Evolutionary conservation across 2,329 filamentous ascomycete species (phyloP).

Genomic region (Colletotrichum orchidophilum): DNA sequence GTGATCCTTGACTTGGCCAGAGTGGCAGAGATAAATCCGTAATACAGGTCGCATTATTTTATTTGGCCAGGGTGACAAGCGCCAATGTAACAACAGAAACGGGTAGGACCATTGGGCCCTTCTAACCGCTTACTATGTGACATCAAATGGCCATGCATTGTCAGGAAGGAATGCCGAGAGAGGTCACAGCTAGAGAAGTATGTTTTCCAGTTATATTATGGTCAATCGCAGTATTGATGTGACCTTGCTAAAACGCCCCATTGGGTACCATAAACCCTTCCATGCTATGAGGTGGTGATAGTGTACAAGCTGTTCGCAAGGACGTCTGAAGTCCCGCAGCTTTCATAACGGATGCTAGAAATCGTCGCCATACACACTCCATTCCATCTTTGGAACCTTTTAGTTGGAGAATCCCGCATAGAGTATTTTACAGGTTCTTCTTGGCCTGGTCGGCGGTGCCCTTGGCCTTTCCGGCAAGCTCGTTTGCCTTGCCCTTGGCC

Average conservation of each 20-base stretch:
- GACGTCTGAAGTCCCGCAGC: neutral
- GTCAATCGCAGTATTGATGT: constrained; percentile 7
- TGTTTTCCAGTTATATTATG: neutral
- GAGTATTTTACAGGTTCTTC: constrained; percentile 39
- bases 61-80: too few species aligned
- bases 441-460: constrained; percentile 52
- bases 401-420: neutral
- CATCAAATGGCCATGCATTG: too few species aligned
- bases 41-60: too few species aligned
- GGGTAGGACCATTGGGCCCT: too few species aligned
- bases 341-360: neutral
- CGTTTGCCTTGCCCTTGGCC: constrained; percentile 45
- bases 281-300: constrained; percentile 19
- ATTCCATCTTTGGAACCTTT: neutral
- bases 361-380: neutral
- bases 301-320: neutral
- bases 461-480: constrained; percentile 52
- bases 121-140: too few species aligned
- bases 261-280: neutral
- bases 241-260: constrained; percentile 1
- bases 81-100: too few species aligned
- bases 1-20: too few species aligned
- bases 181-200: too few species aligned
- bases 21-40: too few species aligned
- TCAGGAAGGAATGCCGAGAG: too few species aligned